phyloP scores from a whole-genome alignment of 371 early-diverging fungal species.

The Haplosporangium sp. region DNA sequence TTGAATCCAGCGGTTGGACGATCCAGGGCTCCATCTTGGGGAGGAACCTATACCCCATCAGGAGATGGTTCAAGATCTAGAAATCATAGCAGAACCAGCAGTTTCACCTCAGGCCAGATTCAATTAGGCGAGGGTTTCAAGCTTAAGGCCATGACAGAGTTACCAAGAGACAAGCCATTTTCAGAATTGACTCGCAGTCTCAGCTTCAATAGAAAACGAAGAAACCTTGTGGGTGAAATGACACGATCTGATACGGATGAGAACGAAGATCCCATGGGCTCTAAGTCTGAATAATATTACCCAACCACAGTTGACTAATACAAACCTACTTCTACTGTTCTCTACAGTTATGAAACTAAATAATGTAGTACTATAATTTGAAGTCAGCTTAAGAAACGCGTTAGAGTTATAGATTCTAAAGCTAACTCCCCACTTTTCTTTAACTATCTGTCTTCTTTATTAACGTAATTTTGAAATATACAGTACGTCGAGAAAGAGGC shows the following conservation, averaged over 20 bases:
- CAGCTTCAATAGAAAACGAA: constrained; percentile 39
- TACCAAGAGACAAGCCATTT: constrained; percentile 56
- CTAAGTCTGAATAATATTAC: too few species aligned
- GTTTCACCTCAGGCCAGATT: constrained; percentile 53
- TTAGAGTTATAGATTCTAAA: too few species aligned
- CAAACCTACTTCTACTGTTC: too few species aligned
- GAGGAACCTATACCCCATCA: constrained; percentile 36
- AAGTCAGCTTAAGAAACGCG: too few species aligned
- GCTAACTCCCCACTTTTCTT: too few species aligned
- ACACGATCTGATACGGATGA: not conserved
- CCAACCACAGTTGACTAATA: too few species aligned
- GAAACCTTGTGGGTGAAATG: constrained; percentile 8
- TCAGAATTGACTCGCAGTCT: constrained; percentile 49
- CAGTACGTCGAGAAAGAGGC: too few species aligned
- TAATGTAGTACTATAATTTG: too few species aligned
- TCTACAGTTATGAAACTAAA: too few species aligned
- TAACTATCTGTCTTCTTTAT: too few species aligned
- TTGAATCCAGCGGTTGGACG: constrained; percentile 57
- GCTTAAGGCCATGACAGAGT: constrained; percentile 64
- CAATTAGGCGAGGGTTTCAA: constrained; percentile 59
- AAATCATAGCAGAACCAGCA: constrained; percentile 57
- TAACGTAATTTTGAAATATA: too few species aligned
- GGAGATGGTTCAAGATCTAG: constrained; percentile 49
- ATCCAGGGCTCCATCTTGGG: constrained; percentile 45
- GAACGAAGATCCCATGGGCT: too few species aligned